Evolutionary conservation across 176 grass and related monocot genomes (phyloP).

Genomic region (Pontederia paniculata): DNA sequence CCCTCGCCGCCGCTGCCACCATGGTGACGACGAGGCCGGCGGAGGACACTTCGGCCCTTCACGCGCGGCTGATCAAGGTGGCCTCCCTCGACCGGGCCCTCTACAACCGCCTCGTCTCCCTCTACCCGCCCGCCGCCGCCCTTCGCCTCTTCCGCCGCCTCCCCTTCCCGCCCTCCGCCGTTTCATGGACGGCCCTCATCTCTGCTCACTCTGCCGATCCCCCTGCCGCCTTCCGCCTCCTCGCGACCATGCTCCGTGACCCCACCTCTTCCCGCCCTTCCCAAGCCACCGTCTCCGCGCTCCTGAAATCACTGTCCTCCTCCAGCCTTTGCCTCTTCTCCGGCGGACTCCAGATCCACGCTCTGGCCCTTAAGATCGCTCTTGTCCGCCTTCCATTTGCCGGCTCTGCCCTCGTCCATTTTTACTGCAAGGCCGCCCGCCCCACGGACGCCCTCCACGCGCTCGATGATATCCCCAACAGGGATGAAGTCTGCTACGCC

Average conservation of each 20-base stretch:
- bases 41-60: slow-evolving; percentile 15
- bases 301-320: slow-evolving; percentile 24
- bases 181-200: slow-evolving; percentile 21
- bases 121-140: not conserved
- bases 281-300: slow-evolving; percentile 31
- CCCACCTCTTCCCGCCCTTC: slow-evolving; percentile 8
- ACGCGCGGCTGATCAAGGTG: slow-evolving; percentile 22
- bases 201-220: slow-evolving; percentile 14
- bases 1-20: not conserved
- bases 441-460: slow-evolving; percentile 8
- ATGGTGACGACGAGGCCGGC: not conserved
- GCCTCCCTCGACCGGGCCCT: slow-evolving; percentile 11
- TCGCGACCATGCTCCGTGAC: slow-evolving; percentile 19
- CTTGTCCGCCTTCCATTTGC: slow-evolving; percentile 20
- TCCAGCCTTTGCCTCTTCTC: not conserved
- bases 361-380: slow-evolving; percentile 26
- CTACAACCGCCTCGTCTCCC: not conserved
- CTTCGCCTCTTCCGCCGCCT: slow-evolving; percentile 4
- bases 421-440: slow-evolving; percentile 16
- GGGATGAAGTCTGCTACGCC: slow-evolving; percentile 28
- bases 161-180: slow-evolving; percentile 16
- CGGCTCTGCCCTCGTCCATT: slow-evolving; percentile 14
- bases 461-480: slow-evolving; percentile 35
- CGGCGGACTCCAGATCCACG: slow-evolving; percentile 15
- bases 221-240: slow-evolving; percentile 9